phyloP scores from a whole-genome alignment of 2,329 filamentous ascomycete genomes.

The Lecanosticta acicola region DNA sequence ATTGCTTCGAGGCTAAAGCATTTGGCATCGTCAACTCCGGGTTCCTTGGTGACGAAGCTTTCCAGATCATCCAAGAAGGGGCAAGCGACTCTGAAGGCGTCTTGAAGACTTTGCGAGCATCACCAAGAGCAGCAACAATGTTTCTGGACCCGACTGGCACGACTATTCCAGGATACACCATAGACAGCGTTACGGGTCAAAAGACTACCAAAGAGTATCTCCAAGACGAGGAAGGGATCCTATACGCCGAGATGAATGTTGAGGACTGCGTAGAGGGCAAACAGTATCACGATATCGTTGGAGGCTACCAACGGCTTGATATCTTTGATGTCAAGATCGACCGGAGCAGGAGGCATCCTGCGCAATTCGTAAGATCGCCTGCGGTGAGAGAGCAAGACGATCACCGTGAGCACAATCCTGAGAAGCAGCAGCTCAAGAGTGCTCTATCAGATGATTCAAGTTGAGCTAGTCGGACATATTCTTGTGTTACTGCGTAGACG shows the following conservation, averaged over 20 bases:
- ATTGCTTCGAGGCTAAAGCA: slow-evolving; percentile 55
- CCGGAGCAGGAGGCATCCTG: neutral
- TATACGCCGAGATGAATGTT: slow-evolving; percentile 50
- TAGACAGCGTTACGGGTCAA: neutral
- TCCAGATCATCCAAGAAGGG: neutral
- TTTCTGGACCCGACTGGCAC: slow-evolving; percentile 50
- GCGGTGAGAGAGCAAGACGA: too few relatives aligned
- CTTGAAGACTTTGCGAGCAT: neutral
- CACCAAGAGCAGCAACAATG: slow-evolving; percentile 39
- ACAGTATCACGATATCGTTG: slow-evolving; percentile 53
- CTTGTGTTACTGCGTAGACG: too few relatives aligned
- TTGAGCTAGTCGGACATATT: too few relatives aligned
- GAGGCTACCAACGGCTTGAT: slow-evolving; percentile 52
- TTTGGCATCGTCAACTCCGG: slow-evolving; percentile 50
- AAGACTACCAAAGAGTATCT: slow-evolving; percentile 20
- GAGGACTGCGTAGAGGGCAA: slow-evolving; percentile 50
- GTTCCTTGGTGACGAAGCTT: slow-evolving; percentile 32
- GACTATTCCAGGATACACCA: neutral
- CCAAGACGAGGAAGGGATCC: slow-evolving; percentile 44
- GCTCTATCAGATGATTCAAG: too few relatives aligned
- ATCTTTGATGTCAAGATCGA: slow-evolving; percentile 49
- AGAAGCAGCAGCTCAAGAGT: too few relatives aligned
- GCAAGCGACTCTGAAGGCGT: neutral
- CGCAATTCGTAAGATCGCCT: neutral
- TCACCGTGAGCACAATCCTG: too few relatives aligned